Percentiles rank a stretch among this genome's conserved stretches.
phyloP scores from a whole-genome alignment of 73 alveolate species.

The Stentor roeselii region DNA sequence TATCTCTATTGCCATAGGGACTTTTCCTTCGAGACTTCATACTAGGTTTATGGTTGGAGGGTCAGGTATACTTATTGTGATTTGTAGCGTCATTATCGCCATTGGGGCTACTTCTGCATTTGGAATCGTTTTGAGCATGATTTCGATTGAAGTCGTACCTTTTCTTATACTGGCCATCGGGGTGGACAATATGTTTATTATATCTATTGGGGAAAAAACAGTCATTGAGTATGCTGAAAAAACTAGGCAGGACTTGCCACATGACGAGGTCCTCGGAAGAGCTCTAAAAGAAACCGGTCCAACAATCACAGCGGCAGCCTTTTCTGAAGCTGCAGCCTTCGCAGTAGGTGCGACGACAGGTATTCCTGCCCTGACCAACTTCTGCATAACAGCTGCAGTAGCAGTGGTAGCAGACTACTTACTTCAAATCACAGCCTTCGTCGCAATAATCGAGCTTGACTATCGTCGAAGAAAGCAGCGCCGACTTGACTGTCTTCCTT shows the following conservation, averaged over 20 bases:
- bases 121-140: slow-evolving; percentile 78
- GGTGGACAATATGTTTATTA: slow-evolving; percentile 94
- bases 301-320: slow-evolving; percentile 87
- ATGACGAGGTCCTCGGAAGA: slow-evolving; percentile 55
- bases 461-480: slow-evolving; percentile 73
- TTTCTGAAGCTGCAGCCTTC: slow-evolving; percentile 90
- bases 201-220: slow-evolving; percentile 75
- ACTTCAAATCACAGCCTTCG: slow-evolving; percentile 82
- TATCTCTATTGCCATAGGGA: slow-evolving; percentile 85
- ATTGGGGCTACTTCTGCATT: slow-evolving; percentile 74
- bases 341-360: slow-evolving; percentile 86
- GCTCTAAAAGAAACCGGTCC: slow-evolving; percentile 92
- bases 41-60: slow-evolving; percentile 82
- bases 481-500: slow-evolving; percentile 75
- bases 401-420: slow-evolving; percentile 84
- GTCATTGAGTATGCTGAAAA: slow-evolving; percentile 48
- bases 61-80: slow-evolving; percentile 81
- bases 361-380: slow-evolving; percentile 85
- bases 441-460: slow-evolving; percentile 80
- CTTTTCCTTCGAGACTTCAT: slow-evolving; percentile 83
- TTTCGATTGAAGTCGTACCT: slow-evolving; percentile 89
- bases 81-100: slow-evolving; percentile 66
- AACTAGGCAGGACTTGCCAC: slow-evolving; percentile 63
- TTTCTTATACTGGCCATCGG: slow-evolving; percentile 91
- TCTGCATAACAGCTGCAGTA: slow-evolving; percentile 89